These are phyloP conservation scores for Phytophthora syringae DNA, from an alignment of 352 stramenopile genomes.

Conservation along the genomic window DNA sequence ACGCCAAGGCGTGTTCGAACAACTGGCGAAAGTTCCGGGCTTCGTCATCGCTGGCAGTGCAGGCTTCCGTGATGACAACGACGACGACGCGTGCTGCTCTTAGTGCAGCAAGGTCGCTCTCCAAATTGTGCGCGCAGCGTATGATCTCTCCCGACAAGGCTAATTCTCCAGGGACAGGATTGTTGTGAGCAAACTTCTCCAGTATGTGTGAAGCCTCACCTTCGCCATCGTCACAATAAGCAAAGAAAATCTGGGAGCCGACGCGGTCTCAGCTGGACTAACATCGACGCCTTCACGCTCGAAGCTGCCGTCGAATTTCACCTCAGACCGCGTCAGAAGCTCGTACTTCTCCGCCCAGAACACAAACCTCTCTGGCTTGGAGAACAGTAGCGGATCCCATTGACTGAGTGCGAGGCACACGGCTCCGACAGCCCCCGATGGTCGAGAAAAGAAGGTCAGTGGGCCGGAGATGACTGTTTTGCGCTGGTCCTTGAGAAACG, in stretches of 20 bases:
- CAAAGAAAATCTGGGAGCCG: slow-evolving; percentile 27
- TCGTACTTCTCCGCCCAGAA: slow-evolving; percentile 28
- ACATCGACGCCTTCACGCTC: neutral
- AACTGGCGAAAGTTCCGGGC: slow-evolving; percentile 29
- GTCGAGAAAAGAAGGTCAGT: slow-evolving; percentile 47
- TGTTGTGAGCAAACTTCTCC: slow-evolving; percentile 22
- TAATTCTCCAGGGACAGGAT: slow-evolving; percentile 5
- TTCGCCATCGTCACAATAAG: slow-evolving; percentile 16
- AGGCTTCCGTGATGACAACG: slow-evolving; percentile 52
- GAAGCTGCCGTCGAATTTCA: neutral
- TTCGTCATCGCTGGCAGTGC: slow-evolving; percentile 11
- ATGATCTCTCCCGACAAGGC: slow-evolving; percentile 15
- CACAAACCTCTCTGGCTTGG: slow-evolving; percentile 11
- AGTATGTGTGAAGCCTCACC: slow-evolving; percentile 4
- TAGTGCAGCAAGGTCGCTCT: slow-evolving; percentile 30
- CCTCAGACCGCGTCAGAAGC: slow-evolving; percentile 23
- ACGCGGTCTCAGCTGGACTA: neutral
- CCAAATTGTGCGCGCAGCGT: slow-evolving; percentile 22
- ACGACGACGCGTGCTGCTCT: slow-evolving; percentile 29
- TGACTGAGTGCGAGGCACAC: slow-evolving; percentile 52
- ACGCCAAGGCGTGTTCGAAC: slow-evolving; percentile 45
- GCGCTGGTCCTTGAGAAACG: slow-evolving; percentile 56
- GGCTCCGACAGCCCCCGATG: slow-evolving; percentile 51
- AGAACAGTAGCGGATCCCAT: slow-evolving; percentile 49
- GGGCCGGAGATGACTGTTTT: slow-evolving; percentile 46